These are phyloP conservation scores for Elaphomyces granulatus DNA, from an alignment of 495 filamentous ascomycete species.

Conservation along the genomic window DNA sequence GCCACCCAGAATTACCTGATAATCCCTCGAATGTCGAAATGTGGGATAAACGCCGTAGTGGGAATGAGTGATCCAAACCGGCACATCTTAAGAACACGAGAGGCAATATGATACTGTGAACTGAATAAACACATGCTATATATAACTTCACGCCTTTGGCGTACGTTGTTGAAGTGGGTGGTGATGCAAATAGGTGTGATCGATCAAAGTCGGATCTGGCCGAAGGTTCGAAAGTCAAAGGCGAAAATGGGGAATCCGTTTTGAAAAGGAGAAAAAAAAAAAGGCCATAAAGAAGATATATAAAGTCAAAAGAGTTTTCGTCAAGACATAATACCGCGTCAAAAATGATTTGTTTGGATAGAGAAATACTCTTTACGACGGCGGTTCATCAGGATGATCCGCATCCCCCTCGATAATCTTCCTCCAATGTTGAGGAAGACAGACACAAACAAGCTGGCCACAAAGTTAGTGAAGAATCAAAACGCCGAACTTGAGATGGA, in stretches of 20 bases:
- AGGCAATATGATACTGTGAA: neutral
- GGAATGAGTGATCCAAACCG: neutral
- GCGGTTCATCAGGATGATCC: conserved; percentile 17
- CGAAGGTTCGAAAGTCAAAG: neutral
- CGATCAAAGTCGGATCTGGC: neutral
- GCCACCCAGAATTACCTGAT: neutral
- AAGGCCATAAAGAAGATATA: conserved; percentile 13
- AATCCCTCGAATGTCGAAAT: neutral
- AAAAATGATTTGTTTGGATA: conserved; percentile 10
- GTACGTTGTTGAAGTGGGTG: no score
- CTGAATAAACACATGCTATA: neutral
- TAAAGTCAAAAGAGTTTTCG: conserved; percentile 23
- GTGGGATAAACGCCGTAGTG: neutral
- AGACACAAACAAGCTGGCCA: conserved; percentile 71
- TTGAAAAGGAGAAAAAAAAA: neutral
- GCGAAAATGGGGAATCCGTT: neutral
- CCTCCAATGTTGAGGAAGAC: conserved; percentile 91
- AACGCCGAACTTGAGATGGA: no score
- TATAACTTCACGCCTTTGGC: neutral
- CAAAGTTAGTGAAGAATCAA: conserved; percentile 3
- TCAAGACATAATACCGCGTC: conserved; percentile 29
- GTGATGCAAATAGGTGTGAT: neutral
- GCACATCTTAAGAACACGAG: neutral
- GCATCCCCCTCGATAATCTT: conserved; percentile 86
- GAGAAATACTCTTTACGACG: conserved; percentile 1